Conservation (phyloP, 345 rosid species). For the Streptanthus diversifolius region DNA sequence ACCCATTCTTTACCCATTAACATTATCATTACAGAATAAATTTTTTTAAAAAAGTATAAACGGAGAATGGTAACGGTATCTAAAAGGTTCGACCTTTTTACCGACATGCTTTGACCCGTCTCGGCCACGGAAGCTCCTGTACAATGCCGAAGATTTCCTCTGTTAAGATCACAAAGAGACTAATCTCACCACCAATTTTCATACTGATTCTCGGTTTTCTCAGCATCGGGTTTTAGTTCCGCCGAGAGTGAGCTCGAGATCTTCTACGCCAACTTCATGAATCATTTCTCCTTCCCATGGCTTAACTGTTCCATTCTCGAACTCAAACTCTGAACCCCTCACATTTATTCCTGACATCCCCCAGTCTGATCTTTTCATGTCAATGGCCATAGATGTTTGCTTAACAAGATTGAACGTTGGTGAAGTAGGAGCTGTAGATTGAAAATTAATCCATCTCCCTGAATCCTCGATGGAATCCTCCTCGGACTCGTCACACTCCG, state of each 20-base stretch:
- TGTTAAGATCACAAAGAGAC: constrained; percentile 19
- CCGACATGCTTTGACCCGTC: neutral
- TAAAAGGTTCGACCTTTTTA: constrained; percentile 21
- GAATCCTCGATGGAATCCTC: constrained; percentile 76
- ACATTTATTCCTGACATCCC: constrained; percentile 44
- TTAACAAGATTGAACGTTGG: constrained; percentile 68
- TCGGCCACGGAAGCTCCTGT: constrained; percentile 20
- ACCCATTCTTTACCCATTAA: constrained; percentile 8
- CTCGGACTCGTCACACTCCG: constrained; percentile 92
- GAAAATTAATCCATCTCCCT: constrained; percentile 79
- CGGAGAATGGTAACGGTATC: constrained; percentile 15
- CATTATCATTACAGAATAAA: neutral
- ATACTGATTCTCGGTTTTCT: neutral
- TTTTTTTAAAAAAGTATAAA: constrained; percentile 11
- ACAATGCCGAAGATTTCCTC: constrained; percentile 27
- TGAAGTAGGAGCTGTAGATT: constrained; percentile 62
- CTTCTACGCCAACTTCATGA: constrained; percentile 79
- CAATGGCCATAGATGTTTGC: constrained; percentile 36
- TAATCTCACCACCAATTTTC: neutral
- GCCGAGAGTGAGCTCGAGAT: constrained; percentile 93
- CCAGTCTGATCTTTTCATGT: constrained; percentile 41
- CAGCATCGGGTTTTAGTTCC: constrained; percentile 33
- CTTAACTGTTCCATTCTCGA: constrained; percentile 68
- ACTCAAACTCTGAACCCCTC: constrained; percentile 74
- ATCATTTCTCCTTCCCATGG: constrained; percentile 99